Evolutionary conservation across 208 protist species (phyloP).

Genomic region (Phytomonas sp.): DNA sequence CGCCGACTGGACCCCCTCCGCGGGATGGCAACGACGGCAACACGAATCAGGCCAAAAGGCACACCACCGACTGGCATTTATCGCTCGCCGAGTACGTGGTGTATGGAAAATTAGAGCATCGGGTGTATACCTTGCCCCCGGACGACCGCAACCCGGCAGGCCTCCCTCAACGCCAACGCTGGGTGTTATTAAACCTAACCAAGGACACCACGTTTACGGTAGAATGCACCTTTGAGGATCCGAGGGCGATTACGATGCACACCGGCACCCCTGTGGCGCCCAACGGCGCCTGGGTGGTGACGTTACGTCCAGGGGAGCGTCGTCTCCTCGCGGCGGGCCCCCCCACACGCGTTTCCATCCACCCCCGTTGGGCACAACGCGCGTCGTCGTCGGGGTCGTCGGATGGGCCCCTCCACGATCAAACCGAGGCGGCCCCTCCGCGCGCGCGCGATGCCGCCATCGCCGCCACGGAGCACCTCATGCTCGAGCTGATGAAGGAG

Average conservation of each 20-base stretch:
- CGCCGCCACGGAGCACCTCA: constrained; percentile 21
- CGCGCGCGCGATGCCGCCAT: constrained; percentile 13
- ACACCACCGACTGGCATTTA: background rate
- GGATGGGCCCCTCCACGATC: background rate
- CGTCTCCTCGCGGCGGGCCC: background rate
- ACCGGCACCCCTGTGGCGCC: background rate
- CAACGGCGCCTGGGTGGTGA: background rate
- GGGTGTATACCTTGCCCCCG: background rate
- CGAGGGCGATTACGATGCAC: background rate
- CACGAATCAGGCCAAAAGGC: background rate
- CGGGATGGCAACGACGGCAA: background rate
- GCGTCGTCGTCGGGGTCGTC: background rate
- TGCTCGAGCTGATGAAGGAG: constrained; percentile 15
- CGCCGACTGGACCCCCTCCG: background rate
- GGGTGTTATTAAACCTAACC: constrained; percentile 4
- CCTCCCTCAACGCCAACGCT: background rate
- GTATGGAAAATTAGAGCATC: background rate
- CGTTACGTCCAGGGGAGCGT: background rate
- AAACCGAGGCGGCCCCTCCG: background rate
- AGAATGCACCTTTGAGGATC: constrained; percentile 8
- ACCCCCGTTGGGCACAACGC: background rate
- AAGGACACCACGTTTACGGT: constrained; percentile 1
- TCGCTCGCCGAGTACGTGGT: background rate
- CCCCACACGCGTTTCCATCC: background rate
- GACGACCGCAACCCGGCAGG: background rate